phyloP scores from a whole-genome alignment of 2,329 filamentous ascomycete genomes.

The Metarhizium sp. region DNA sequence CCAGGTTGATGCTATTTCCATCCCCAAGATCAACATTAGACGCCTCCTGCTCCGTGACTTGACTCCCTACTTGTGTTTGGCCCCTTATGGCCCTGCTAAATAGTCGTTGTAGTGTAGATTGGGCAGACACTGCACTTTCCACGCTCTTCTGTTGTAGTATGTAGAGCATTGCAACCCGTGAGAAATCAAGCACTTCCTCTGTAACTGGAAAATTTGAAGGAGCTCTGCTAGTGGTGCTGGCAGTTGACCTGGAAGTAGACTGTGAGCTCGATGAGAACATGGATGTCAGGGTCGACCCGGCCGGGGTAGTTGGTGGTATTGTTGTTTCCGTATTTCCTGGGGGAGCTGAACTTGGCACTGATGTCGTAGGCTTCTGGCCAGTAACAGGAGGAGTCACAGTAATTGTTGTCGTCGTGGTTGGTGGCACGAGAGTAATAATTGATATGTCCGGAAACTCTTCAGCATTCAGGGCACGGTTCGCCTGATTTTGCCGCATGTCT shows the following conservation, averaged over 20 bases:
- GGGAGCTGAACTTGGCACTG: neutral
- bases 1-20: conserved; percentile 39
- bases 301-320: neutral
- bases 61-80: conserved; percentile 6
- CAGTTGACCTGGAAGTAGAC: neutral
- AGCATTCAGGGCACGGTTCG: neutral
- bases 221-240: neutral
- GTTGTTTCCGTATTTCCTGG: neutral
- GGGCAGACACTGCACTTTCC: conserved; percentile 41
- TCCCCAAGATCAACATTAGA: conserved; percentile 32
- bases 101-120: conserved; percentile 44
- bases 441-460: conserved; percentile 4
- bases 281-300: neutral
- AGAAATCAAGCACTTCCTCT: conserved; percentile 52
- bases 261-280: neutral
- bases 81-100: conserved; percentile 26
- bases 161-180: conserved; percentile 51
- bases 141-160: conserved; percentile 48
- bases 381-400: neutral
- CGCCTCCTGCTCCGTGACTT: conserved; percentile 29
- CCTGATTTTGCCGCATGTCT: neutral
- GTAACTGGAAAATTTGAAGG: conserved; percentile 36
- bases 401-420: neutral
- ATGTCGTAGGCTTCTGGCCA: neutral
- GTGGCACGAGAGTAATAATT: conserved; percentile 4